phyloP scores from a whole-genome alignment of 192 early-diverging fungal species.

The Martensiomyces pterosporus region DNA sequence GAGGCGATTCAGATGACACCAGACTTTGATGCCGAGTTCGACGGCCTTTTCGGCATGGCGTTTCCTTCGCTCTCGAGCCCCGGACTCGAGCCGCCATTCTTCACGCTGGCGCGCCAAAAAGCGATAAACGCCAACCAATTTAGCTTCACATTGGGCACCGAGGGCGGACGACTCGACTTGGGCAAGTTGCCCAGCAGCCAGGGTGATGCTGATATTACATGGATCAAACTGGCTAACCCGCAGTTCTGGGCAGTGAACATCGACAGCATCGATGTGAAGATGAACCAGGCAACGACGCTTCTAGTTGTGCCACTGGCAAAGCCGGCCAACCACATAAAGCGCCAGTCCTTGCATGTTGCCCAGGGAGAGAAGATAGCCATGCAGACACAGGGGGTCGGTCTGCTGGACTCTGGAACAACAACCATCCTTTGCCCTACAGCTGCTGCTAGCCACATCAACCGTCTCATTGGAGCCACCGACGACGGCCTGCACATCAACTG shows the following conservation, averaged over 20 bases:
- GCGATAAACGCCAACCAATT: slow-evolving; percentile 45
- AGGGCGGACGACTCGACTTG: slow-evolving; percentile 37
- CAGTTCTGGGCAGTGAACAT: slow-evolving; percentile 44
- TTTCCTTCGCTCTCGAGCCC: slow-evolving; percentile 39
- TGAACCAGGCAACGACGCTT: not conserved
- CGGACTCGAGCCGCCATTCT: slow-evolving; percentile 37
- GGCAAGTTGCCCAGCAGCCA: slow-evolving; percentile 10
- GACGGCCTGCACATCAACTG: slow-evolving; percentile 41
- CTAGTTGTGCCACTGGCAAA: slow-evolving; percentile 3
- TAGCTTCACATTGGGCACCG: slow-evolving; percentile 34
- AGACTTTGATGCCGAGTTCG: slow-evolving; percentile 45
- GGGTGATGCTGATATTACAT: not conserved
- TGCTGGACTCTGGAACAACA: slow-evolving; percentile 45
- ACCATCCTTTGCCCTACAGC: slow-evolving; percentile 33
- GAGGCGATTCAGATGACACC: slow-evolving; percentile 35
- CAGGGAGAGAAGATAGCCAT: slow-evolving; percentile 12
- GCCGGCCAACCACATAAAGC: too few relatives aligned
- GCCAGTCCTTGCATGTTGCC: too few relatives aligned
- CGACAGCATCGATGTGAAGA: slow-evolving; percentile 14
- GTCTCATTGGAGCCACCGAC: slow-evolving; percentile 37
- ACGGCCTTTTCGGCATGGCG: slow-evolving; percentile 46
- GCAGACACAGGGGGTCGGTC: slow-evolving; percentile 10
- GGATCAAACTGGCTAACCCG: slow-evolving; percentile 37
- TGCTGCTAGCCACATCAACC: slow-evolving; percentile 37
- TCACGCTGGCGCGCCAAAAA: slow-evolving; percentile 16